Base-by-base conservation (phyloP, 495 filamentous ascomycete genomes). In the Cladorrhinum samala region DNA sequence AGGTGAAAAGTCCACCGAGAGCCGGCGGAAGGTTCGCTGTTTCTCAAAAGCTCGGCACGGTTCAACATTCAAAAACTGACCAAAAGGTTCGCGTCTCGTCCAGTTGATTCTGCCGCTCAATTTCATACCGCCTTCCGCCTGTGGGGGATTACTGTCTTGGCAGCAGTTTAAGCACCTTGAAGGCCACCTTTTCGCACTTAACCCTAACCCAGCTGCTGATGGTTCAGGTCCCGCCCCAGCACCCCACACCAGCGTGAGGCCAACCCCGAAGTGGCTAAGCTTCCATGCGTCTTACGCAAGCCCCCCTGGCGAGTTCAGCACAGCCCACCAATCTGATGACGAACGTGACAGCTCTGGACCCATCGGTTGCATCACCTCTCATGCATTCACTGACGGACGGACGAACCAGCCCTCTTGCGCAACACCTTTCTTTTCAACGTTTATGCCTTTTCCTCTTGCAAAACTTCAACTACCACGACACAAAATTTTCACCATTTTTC, bases 211-310 rank as follows among this genome's bases (percentile, higher is more conserved):
- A 3, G 2, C 2, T 2, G 0, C n/a, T n/a, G n/a, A n/a, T n/a
- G n/a, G n/a, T 2, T 4, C 24, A 30, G 9, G 14, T 20, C n/a
- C 45, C 24, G 20, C 45, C 45, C 24, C 25, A 23, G 45, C 45
- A 47, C 24, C 3, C 24, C 45, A 33, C 45, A 16, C 42, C 18
- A 23, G 30, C n/a, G 8, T 19, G 18, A 24, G 20, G 19, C 47
- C 16, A 53, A n/a, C 3, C 41, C 30, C 14, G 39, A 23, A 49
- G 0, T 1, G 6, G 52, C n/a, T 39, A 46, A 52, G 56, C 42
- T 52, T 11, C 36, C 21, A 36, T 46, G 42, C 20, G 16, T 46
- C 60, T 63, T 61, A 66, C 60, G 63, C 63, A 66, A 65, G 63
- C 50, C 37, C 50, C 54, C 50, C 45, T 47, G 45, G 14, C 21